Base-by-base conservation (phyloP, 208 protist genomes). In the Crithidia acanthocephali region DNA sequence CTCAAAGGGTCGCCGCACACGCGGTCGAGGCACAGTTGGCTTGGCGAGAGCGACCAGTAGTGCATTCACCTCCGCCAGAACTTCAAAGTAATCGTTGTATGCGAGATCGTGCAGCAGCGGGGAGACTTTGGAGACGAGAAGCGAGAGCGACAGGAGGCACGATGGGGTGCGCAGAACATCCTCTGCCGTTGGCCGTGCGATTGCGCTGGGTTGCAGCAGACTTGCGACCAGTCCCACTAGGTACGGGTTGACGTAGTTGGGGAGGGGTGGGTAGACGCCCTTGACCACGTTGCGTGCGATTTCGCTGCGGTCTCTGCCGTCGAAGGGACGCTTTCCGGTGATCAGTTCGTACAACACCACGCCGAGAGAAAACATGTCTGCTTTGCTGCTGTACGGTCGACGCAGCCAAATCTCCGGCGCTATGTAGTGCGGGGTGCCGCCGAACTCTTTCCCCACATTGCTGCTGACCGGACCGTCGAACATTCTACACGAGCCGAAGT, bases 281-380 rank as follows among this genome's bases (percentile, higher is more conserved):
- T 57, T 60, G 9, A 92, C 55, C 16, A 73, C 86, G 50, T 86
- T 90, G 32, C 85, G 52, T 74, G 82, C 88, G 27, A 97, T 59
- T 3, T 88, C 82, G n/a, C 83, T 60, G 58, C 91, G 81, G 69
- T 86, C 87, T 5, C 66, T 63, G 11, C 86, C 90, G 13, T 86
- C 78, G 66, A 94, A 94, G 10, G 93, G 89, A 15, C 79, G 81
- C 67, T 88, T 88, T 33, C 93, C 60, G 37, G 90, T 91, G 27
- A 95, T 68, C 62, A 97, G 58, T 70, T 95, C 90, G 73, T 95
- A 95, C 55, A 95, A 74, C 0, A 95, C 55, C 10, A 90, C 87
- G 37, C 92, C 92, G n/a, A 98, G 76, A 10, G 92, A 88, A 85
- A 96, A 98, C 74, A 98, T 84, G 74, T 98, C 96, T 20, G 80